These are phyloP conservation scores for Halenospora varia DNA, from an alignment of 495 filamentous ascomycete species.

Conservation along the genomic window DNA sequence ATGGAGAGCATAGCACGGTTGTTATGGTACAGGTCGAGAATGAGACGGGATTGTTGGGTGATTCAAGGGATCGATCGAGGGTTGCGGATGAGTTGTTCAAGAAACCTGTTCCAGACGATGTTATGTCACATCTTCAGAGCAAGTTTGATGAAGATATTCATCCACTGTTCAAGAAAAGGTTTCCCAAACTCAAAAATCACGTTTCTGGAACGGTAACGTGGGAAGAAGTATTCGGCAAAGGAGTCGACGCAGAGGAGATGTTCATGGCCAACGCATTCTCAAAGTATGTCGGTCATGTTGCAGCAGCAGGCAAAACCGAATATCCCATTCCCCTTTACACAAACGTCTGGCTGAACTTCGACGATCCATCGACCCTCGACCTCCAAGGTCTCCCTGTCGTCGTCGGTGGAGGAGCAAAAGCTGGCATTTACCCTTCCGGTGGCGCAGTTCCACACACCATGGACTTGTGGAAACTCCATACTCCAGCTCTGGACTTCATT, in stretches of 20 bases:
- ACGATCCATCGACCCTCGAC: neutral
- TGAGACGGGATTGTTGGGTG: neutral
- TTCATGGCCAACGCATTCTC: neutral
- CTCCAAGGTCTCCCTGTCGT: neutral
- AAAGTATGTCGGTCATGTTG: neutral
- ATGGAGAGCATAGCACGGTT: neutral
- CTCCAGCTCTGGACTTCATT: slow-evolving; percentile 44
- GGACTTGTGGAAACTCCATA: slow-evolving; percentile 41
- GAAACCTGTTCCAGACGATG: neutral
- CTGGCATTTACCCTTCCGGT: slow-evolving; percentile 45
- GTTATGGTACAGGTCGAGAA: neutral
- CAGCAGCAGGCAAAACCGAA: neutral
- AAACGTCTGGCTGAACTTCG: neutral
- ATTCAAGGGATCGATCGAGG: neutral
- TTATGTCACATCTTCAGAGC: neutral
- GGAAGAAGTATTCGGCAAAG: neutral
- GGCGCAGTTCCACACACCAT: slow-evolving; percentile 36
- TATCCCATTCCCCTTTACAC: neutral
- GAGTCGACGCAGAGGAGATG: neutral
- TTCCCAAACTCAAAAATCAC: neutral
- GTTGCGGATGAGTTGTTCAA: neutral
- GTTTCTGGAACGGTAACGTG: no score
- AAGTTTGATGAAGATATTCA: neutral
- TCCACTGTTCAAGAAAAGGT: neutral
- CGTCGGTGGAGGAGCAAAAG: slow-evolving; percentile 3